Percentiles rank a stretch among this genome's conserved stretches.
These are phyloP conservation scores for Calonectria pauciramosa DNA, from an alignment of 2,329 filamentous ascomycete species.

Conservation along the genomic window DNA sequence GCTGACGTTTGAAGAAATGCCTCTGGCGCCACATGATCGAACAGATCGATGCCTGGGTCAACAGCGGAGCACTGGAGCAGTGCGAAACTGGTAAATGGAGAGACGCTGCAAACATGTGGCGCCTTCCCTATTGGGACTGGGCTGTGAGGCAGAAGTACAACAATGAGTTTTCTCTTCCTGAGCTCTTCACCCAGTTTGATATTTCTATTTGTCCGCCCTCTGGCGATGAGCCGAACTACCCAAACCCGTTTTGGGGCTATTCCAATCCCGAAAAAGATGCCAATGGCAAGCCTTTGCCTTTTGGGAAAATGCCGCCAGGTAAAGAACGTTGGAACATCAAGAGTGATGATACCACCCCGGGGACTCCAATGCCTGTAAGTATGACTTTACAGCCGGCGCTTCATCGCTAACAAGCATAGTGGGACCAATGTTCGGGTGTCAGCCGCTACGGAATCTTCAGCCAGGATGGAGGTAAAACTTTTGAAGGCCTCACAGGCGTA, in stretches of 20 bases:
- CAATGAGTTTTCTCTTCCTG: slow-evolving; percentile 5
- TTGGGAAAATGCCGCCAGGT: slow-evolving; percentile 18
- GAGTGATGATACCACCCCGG: background rate
- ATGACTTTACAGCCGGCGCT: background rate
- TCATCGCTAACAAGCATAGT: background rate
- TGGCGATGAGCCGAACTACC: background rate
- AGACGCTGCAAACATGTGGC: slow-evolving; percentile 45
- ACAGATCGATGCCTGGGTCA: slow-evolving; percentile 14
- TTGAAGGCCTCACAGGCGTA: slow-evolving; percentile 8
- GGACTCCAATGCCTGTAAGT: background rate
- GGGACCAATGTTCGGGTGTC: slow-evolving; percentile 10
- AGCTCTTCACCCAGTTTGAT: background rate
- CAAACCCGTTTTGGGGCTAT: slow-evolving; percentile 20
- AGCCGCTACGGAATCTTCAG: slow-evolving; percentile 21
- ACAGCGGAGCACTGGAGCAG: background rate
- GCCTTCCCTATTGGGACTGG: slow-evolving; percentile 54
- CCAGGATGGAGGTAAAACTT: background rate
- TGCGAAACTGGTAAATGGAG: slow-evolving; percentile 34
- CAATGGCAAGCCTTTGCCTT: slow-evolving; percentile 20
- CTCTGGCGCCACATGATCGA: slow-evolving; percentile 28
- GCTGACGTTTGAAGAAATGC: slow-evolving; percentile 21
- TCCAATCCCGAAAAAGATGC: slow-evolving; percentile 24
- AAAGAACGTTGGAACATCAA: slow-evolving; percentile 33
- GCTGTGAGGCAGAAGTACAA: slow-evolving; percentile 37
- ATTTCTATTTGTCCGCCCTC: background rate